Base-by-base conservation (phyloP, 106 monocot genomes). In the Dioscorea zingiberensis region DNA sequence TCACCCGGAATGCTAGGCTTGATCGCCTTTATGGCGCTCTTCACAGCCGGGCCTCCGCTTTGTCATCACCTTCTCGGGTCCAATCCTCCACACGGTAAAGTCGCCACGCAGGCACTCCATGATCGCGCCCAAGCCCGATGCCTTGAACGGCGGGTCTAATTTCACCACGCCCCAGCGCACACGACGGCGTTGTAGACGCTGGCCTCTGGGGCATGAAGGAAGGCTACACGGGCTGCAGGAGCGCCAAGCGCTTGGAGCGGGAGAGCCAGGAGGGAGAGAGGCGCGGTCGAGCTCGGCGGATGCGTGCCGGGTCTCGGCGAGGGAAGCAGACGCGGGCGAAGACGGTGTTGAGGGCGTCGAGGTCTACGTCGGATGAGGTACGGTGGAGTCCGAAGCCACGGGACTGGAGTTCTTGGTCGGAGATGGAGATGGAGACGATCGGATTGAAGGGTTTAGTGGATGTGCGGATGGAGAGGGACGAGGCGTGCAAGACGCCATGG, bases 101-200 rank as follows among this genome's bases (percentile, higher is more conserved):
- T 89, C 92, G 7, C 68, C 15, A 97, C 72, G 70, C 27, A 97
- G 72, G 61, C 97, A 71, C 80, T 97, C 91, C 86, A 92, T 86
- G 30, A 92, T 84, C 97, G 69, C 72, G 76, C 14, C 97, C 97
- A 7, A 92, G 75, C 19, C 97, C 97, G 24, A 92, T 66, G n/a
- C 97, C 97, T 77, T 92, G 75, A 75, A 83, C 56, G 80, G 76
- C 7, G 97, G 97, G 59, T 92, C 88, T 28, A 92, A n/a, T n/a
- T n/a, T 88, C 72, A 92, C 97, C 57, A 97, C 97, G 73, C 88
- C 88, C 97, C 97, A 70, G 88, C 88, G 91, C 97, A 97, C 65
- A 97, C 91, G 62, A 97, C 91, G 21, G 97, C 97, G 61, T 97
- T 97, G 81, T 92, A 97, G 68, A 89, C 91, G 13, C 91, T 87